Conservation (phyloP, 1,284 basidiomycete species). For the Sporisorium reilianum region DNA sequence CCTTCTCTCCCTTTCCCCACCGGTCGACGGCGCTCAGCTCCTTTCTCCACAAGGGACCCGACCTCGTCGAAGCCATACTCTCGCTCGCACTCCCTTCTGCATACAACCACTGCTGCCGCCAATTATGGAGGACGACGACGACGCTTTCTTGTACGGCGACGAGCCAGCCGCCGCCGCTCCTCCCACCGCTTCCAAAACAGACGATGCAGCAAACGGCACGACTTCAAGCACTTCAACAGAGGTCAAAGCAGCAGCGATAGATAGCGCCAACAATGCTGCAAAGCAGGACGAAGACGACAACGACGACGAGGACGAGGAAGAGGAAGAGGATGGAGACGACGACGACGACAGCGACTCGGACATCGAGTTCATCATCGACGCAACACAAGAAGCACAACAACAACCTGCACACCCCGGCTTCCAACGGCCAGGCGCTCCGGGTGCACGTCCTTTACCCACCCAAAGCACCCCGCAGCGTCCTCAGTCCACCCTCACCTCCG, state of each 20-base stretch:
- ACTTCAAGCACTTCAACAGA: neutral
- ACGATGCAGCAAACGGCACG: conserved; percentile 12
- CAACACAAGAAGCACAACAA: conserved; percentile 49
- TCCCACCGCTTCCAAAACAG: conserved; percentile 11
- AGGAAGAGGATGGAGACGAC: conserved; percentile 64
- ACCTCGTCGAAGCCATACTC: neutral
- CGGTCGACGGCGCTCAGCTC: conserved; percentile 4
- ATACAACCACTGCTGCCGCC: neutral
- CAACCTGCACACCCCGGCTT: conserved; percentile 50
- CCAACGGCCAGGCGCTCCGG: conserved; percentile 20
- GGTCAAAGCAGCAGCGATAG: conserved; percentile 52
- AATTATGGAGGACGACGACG: conserved; percentile 58
- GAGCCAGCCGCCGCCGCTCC: conserved; percentile 33
- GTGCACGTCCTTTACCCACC: conserved; percentile 24
- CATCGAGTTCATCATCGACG: conserved; percentile 70
- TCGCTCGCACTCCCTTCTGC: neutral
- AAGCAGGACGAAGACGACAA: conserved; percentile 66
- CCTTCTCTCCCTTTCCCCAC: neutral
- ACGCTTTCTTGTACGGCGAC: conserved; percentile 59
- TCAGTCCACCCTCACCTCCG: conserved; percentile 81
- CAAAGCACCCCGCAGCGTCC: conserved; percentile 47
- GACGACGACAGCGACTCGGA: conserved; percentile 71
- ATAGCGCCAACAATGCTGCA: conserved; percentile 69
- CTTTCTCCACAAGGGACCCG: neutral
- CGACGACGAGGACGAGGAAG: conserved; percentile 66